phyloP scores from a whole-genome alignment of 139 green algal genomes.

The Klebsormidium nitens region DNA sequence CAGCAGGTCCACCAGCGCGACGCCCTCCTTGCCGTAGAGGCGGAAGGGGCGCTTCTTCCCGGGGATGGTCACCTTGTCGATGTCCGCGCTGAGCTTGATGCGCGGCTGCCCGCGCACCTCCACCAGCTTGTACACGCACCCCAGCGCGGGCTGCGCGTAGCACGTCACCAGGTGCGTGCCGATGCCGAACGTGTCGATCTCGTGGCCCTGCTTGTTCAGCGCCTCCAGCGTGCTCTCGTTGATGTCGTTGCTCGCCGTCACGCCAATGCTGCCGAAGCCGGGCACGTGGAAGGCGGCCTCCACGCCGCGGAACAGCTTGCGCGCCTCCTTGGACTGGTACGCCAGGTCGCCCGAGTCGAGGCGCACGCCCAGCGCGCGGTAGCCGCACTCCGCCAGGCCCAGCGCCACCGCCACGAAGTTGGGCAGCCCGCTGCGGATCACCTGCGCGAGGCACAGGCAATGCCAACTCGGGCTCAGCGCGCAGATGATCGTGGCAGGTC shows the following conservation, averaged over 20 bases:
- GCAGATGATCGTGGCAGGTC: too few relatives aligned
- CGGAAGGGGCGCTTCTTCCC: conserved; percentile 37
- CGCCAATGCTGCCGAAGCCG: conserved; percentile 5
- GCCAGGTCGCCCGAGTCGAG: conserved; percentile 44
- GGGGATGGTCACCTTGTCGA: conserved; percentile 46
- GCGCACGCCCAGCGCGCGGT: conserved; percentile 37
- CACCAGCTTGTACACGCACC: conserved; percentile 51
- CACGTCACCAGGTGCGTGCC: conserved; percentile 51
- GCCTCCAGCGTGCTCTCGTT: conserved; percentile 39
- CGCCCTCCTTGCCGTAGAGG: conserved; percentile 38
- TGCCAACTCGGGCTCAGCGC: too few relatives aligned
- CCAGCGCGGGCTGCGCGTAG: conserved; percentile 37
- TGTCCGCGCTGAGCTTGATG: conserved; percentile 46
- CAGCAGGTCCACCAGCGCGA: conserved; percentile 41
- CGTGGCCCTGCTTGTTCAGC: conserved; percentile 46
- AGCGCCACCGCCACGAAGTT: conserved; percentile 47
- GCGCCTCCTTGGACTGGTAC: conserved; percentile 33
- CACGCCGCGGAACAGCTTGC: conserved; percentile 23
- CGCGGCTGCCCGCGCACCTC: conserved; percentile 42
- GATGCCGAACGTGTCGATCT: conserved; percentile 47
- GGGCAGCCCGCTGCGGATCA: conserved; percentile 40
- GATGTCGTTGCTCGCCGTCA: conserved; percentile 47
- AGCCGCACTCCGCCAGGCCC: conserved; percentile 30
- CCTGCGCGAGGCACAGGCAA: conserved; percentile 13
- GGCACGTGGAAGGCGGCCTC: conserved; percentile 5